phyloP scores from a whole-genome alignment of 495 filamentous ascomycete genomes.

The Elasticomyces elasticus region DNA sequence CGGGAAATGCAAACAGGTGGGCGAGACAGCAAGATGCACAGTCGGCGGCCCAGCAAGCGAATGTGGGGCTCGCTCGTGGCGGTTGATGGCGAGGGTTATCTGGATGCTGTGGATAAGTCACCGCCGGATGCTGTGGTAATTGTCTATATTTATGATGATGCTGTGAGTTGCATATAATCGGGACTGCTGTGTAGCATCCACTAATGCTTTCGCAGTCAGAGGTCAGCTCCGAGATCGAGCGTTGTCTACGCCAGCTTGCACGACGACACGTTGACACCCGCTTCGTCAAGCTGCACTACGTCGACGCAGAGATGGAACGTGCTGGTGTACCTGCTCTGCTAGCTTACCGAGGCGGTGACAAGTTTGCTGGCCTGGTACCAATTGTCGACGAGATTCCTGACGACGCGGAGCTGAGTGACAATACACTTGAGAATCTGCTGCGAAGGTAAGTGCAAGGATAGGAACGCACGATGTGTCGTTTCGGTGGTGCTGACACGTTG shows the following conservation, averaged over 20 bases:
- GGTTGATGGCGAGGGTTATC: constrained; percentile 83
- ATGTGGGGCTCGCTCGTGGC: constrained; percentile 67
- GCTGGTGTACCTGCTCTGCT: constrained; percentile 81
- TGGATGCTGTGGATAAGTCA: constrained; percentile 90
- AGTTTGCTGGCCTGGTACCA: constrained; percentile 82
- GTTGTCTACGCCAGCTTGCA: constrained; percentile 63
- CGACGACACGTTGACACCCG: constrained; percentile 56
- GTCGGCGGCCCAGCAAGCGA: constrained; percentile 44
- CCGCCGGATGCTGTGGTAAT: constrained; percentile 76
- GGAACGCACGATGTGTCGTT: neutral
- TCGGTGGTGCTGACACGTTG: neutral
- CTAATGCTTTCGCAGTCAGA: constrained; percentile 46
- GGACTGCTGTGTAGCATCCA: neutral
- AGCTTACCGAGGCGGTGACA: constrained; percentile 78
- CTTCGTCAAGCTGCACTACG: constrained; percentile 84
- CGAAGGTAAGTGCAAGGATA: constrained; percentile 34
- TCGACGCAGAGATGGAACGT: constrained; percentile 90
- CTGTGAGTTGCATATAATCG: constrained; percentile 45
- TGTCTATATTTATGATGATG: constrained; percentile 84
- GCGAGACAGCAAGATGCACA: constrained; percentile 38
- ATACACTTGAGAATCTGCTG: constrained; percentile 52
- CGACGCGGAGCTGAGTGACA: constrained; percentile 47
- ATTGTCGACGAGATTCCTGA: constrained; percentile 75
- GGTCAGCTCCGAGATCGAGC: constrained; percentile 65
- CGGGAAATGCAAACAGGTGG: constrained; percentile 54